Evolutionary conservation across 208 protist species (phyloP), one percentile per base, ranked within the genome.

Genomic region (Jaenimonas drosophilae): DNA sequence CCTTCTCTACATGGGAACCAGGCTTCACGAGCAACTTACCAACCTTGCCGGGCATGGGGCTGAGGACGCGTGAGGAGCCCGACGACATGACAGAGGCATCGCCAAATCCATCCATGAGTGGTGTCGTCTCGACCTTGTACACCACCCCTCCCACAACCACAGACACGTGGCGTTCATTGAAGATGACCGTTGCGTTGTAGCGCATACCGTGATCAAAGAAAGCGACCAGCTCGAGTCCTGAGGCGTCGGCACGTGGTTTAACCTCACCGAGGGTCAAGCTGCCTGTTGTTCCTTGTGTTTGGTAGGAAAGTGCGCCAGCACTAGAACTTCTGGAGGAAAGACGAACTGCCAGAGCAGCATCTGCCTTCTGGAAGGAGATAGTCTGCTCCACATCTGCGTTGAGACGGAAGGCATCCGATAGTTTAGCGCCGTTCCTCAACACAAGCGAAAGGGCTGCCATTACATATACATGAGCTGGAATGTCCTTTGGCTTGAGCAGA

Each of bases 21-120:
- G n/a, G n/a, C n/a, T n/a, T n/a, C n/a, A n/a, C n/a, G n/a, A n/a
- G n/a, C n/a, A n/a, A n/a, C n/a, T n/a, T n/a, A n/a, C n/a, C n/a
- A n/a, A n/a, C n/a, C n/a, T n/a, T n/a, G n/a, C n/a, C n/a, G n/a
- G n/a, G n/a, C n/a, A n/a, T n/a, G n/a, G n/a, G n/a, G n/a, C n/a
- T n/a, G n/a, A n/a, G n/a, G n/a, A n/a, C n/a, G n/a, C n/a, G n/a
- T n/a, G 95, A 93, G 4, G 90, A 87, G 30, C 88, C 87, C 40
- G 92, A 42, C 1, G 82, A 39, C 7, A 92, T 39, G 7, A 94
- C 27, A 3, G 53, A 9, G 21, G 42, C 51, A 44, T 70, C 49
- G 7, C 68, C 73, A 54, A 82, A 70, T 14, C 64, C 57, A 14
- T 59, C 44, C 7, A 19, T 12, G 26, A 76, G 49, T 4, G 64